Percentiles rank a stretch among this genome's conserved stretches.
These are phyloP conservation scores for Diplodia mutila DNA, from an alignment of 2,329 filamentous ascomycete genomes.

Conservation along the genomic window DNA sequence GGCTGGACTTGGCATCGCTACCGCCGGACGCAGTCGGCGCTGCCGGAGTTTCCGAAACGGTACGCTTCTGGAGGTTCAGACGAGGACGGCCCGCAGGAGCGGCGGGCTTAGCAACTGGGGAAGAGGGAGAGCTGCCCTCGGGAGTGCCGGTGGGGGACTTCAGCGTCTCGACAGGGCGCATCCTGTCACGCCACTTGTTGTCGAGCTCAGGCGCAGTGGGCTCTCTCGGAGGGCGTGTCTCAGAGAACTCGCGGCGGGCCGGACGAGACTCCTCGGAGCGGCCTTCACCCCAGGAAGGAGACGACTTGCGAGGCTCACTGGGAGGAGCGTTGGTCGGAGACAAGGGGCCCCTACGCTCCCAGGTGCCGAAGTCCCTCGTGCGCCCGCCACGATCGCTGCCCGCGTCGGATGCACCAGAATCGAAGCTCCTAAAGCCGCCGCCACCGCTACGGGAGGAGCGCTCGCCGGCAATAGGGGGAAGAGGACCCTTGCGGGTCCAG, in stretches of 20 bases:
- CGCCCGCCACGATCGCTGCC: conserved; percentile 69
- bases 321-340: conserved; percentile 62
- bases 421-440: conserved; percentile 56
- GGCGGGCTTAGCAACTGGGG: conserved; percentile 66
- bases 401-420: conserved; percentile 55
- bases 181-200: conserved; percentile 87
- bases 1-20: conserved; percentile 79
- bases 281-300: conserved; percentile 76
- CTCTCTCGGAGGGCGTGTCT: conserved; percentile 67
- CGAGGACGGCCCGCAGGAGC: conserved; percentile 71
- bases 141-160: conserved; percentile 70
- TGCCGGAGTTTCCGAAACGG: conserved; percentile 74
- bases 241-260: conserved; percentile 65
- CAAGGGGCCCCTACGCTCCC: conserved; percentile 93
- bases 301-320: conserved; percentile 58
- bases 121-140: conserved; percentile 75
- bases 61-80: conserved; percentile 88
- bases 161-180: conserved; percentile 76
- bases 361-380: conserved; percentile 80
- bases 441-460: conserved; percentile 53
- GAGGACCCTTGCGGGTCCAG: conserved; percentile 91
- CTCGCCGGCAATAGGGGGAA: conserved; percentile 70
- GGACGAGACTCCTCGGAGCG: conserved; percentile 75
- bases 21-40: conserved; percentile 46
- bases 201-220: conserved; percentile 91